Percentiles rank a stretch among this genome's conserved stretches.
These are phyloP conservation scores for Aspergillus luchuensis DNA, from an alignment of 2,329 filamentous ascomycete genomes.

Conservation along the genomic window DNA sequence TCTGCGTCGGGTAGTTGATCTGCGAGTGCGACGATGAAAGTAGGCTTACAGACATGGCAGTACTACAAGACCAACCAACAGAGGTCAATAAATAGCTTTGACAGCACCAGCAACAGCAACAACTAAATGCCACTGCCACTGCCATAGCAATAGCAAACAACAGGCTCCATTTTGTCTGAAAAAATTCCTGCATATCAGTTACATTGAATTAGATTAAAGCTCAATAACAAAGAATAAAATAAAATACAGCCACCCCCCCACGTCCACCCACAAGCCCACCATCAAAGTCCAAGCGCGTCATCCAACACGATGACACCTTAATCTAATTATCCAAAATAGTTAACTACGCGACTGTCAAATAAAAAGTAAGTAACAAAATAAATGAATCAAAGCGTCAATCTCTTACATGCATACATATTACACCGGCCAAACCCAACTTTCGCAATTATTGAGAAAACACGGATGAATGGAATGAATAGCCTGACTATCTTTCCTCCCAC, in stretches of 20 bases:
- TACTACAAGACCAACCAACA: neutral
- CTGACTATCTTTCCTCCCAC: neutral
- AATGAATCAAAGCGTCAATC: neutral
- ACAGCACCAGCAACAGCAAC: neutral
- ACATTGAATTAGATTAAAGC: slow-evolving; percentile 19
- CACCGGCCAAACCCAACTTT: too few species aligned
- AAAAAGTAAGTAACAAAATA: neutral
- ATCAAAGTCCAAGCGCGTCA: too few species aligned
- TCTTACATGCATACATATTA: neutral
- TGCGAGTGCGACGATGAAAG: slow-evolving; percentile 10
- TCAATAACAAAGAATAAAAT: neutral
- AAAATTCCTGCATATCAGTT: neutral
- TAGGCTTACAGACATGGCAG: neutral
- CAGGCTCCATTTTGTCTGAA: neutral
- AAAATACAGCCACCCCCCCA: neutral
- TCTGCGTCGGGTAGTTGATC: slow-evolving; percentile 21
- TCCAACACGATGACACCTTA: too few species aligned
- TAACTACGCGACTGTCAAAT: too few species aligned
- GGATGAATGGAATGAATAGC: neutral
- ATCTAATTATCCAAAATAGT: too few species aligned
- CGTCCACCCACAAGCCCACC: too few species aligned
- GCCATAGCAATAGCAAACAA: neutral
- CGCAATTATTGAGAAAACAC: too few species aligned
- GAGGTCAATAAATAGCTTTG: neutral
- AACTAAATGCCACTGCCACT: neutral